Evolutionary conservation across 176 grass and related monocot species (phyloP).

Genomic region (Canna indica): DNA sequence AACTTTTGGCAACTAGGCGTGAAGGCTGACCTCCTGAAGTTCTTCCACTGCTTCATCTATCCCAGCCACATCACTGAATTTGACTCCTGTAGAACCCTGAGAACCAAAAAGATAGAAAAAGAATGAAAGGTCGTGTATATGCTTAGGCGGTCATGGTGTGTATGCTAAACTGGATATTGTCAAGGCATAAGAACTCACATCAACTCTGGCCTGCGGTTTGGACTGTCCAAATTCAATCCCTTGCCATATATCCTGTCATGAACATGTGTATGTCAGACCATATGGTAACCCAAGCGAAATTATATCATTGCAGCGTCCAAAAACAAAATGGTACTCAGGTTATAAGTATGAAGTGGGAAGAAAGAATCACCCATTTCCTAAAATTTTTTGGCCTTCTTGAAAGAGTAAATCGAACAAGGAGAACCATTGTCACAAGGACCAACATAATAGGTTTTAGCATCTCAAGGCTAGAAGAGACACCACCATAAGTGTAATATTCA

Average conservation of each 20-base stretch:
- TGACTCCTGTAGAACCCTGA: constrained; percentile 33
- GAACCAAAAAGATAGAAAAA: background rate
- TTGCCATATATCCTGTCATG: constrained; percentile 36
- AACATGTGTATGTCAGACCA: background rate
- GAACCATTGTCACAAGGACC: constrained; percentile 26
- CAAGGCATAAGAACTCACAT: constrained; percentile 17
- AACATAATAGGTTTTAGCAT: constrained; percentile 30
- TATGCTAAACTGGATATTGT: background rate
- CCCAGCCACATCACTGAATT: constrained; percentile 36
- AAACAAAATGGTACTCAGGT: background rate
- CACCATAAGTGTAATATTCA: constrained; percentile 25
- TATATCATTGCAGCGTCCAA: background rate
- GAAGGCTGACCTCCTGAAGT: constrained; percentile 24
- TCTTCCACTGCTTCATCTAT: constrained; percentile 36
- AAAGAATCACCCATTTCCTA: constrained; percentile 27
- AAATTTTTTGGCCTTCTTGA: constrained; percentile 29
- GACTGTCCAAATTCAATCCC: constrained; percentile 37
- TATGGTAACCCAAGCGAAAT: background rate
- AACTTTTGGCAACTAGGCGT: background rate
- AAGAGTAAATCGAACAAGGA: constrained; percentile 27
- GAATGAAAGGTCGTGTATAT: background rate
- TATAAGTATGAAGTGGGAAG: background rate
- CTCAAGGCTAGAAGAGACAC: constrained; percentile 22
- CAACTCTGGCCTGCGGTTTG: constrained; percentile 33
- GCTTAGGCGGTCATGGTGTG: background rate